phyloP scores from a whole-genome alignment of 116 monocot genomes.

The Dioscorea cayenensis region DNA sequence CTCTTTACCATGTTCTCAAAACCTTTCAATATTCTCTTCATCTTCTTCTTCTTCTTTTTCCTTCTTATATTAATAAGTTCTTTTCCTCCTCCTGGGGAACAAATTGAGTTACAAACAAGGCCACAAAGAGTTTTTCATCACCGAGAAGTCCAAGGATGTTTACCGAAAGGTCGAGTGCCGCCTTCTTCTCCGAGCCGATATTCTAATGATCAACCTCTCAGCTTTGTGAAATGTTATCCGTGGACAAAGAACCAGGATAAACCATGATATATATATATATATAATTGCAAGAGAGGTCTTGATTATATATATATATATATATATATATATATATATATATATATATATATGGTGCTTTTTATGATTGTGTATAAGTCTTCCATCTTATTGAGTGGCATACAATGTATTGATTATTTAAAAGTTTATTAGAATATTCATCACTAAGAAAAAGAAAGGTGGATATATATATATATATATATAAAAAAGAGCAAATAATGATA shows the following conservation, averaged over 20 bases:
- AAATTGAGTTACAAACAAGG: slow-evolving; percentile 7
- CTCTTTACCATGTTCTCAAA: background rate
- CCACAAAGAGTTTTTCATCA: slow-evolving; percentile 2
- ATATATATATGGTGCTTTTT: too few species aligned
- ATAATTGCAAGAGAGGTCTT: background rate
- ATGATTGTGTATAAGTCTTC: too few species aligned
- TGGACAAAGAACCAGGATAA: slow-evolving; percentile 1
- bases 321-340: background rate
- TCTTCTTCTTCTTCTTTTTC: slow-evolving; percentile 15
- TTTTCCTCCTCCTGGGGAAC: background rate
- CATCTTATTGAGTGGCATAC: too few species aligned
- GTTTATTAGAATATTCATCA: too few species aligned
- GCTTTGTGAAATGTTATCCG: slow-evolving; percentile 8
- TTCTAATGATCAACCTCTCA: slow-evolving; percentile 39
- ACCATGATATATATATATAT: slow-evolving; percentile 12
- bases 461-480: too few species aligned
- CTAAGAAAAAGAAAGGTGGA: too few species aligned
- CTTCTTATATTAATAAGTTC: background rate
- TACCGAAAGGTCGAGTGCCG: slow-evolving; percentile 34
- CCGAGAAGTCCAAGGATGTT: slow-evolving; percentile 29
- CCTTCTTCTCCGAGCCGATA: slow-evolving; percentile 61
- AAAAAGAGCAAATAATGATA: too few species aligned
- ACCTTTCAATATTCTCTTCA: too few species aligned
- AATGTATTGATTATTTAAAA: too few species aligned
- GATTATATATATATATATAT: background rate